These are phyloP conservation scores for Microdochium paspali DNA, from an alignment of 2,329 filamentous ascomycete genomes.

Conservation along the genomic window DNA sequence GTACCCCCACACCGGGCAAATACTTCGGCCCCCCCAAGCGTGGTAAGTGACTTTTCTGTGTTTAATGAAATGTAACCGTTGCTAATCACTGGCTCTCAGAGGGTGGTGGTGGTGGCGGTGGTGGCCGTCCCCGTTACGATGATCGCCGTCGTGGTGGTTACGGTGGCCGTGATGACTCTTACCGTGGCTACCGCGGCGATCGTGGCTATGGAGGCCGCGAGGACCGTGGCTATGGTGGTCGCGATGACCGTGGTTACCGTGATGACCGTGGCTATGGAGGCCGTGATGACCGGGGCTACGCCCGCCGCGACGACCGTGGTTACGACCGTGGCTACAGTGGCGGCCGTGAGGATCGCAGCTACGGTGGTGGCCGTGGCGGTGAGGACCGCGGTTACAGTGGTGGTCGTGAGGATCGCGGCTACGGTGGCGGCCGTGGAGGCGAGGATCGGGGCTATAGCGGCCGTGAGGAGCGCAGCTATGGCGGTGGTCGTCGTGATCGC, in stretches of 20 bases:
- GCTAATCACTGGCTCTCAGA: conserved; percentile 28
- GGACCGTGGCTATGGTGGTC: conserved; percentile 14
- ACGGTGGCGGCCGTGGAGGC: conserved; percentile 37
- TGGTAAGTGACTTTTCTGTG: conserved; percentile 49
- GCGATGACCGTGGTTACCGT: conserved; percentile 30
- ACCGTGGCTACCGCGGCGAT: conserved; percentile 24
- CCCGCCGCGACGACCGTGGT: conserved; percentile 19
- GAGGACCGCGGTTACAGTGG: conserved; percentile 24
- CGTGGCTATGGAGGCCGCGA: conserved; percentile 18
- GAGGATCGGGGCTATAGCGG: conserved; percentile 20
- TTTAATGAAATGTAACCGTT: conserved; percentile 36
- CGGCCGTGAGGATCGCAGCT: conserved; percentile 22
- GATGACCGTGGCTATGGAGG: conserved; percentile 30
- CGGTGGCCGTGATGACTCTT: conserved; percentile 15
- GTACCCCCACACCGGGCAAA: conserved; percentile 95
- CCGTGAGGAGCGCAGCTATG: conserved; percentile 11
- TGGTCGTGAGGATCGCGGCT: conserved; percentile 10
- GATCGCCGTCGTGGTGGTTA: conserved; percentile 33
- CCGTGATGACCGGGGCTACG: conserved; percentile 18
- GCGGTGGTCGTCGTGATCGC: conserved; percentile 38
- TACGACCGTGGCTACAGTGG: conserved; percentile 22
- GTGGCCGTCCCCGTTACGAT: conserved; percentile 22
- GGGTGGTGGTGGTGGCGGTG: conserved; percentile 41
- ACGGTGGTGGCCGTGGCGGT: conserved; percentile 35
- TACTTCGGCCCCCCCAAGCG: conserved; percentile 98